These are phyloP conservation scores for Penicillium coprophilum DNA, from an alignment of 495 filamentous ascomycete genomes.

Conservation along the genomic window DNA sequence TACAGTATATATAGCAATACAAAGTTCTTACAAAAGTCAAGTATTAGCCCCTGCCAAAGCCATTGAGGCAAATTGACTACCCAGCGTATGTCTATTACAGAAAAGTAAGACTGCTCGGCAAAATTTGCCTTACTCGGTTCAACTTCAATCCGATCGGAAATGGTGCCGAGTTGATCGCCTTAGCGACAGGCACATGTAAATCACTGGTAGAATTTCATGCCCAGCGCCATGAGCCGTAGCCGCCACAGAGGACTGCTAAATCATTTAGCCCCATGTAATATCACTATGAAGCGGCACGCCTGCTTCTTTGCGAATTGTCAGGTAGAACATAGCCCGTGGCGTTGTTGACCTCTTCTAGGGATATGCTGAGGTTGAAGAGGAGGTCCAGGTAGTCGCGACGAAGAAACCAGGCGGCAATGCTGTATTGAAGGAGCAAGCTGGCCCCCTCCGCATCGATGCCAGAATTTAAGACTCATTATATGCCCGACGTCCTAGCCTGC, in stretches of 20 bases:
- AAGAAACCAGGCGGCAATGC: too few relatives aligned
- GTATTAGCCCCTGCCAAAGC: neutral
- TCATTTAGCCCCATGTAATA: slow-evolving; percentile 40
- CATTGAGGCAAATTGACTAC: neutral
- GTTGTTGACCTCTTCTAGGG: slow-evolving; percentile 37
- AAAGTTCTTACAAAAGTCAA: neutral
- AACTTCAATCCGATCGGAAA: slow-evolving; percentile 43
- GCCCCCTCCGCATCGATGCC: too few relatives aligned
- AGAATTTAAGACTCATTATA: too few relatives aligned
- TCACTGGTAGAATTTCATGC: slow-evolving; percentile 31
- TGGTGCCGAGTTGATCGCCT: slow-evolving; percentile 39
- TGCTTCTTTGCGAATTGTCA: slow-evolving; percentile 26
- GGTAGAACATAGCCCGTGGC: slow-evolving; percentile 38
- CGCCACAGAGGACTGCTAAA: slow-evolving; percentile 38
- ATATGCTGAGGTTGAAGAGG: too few relatives aligned
- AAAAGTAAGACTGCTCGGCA: neutral
- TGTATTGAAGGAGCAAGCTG: too few relatives aligned
- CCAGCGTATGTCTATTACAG: slow-evolving; percentile 3
- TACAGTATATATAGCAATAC: neutral
- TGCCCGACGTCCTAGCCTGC: too few relatives aligned
- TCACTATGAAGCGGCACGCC: slow-evolving; percentile 35
- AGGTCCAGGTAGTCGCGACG: too few relatives aligned
- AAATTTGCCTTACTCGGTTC: neutral
- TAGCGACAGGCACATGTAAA: slow-evolving; percentile 39
- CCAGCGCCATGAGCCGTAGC: slow-evolving; percentile 22